phyloP scores from a whole-genome alignment of 1,284 basidiomycete genomes.

The Neonothopanus nambi region DNA sequence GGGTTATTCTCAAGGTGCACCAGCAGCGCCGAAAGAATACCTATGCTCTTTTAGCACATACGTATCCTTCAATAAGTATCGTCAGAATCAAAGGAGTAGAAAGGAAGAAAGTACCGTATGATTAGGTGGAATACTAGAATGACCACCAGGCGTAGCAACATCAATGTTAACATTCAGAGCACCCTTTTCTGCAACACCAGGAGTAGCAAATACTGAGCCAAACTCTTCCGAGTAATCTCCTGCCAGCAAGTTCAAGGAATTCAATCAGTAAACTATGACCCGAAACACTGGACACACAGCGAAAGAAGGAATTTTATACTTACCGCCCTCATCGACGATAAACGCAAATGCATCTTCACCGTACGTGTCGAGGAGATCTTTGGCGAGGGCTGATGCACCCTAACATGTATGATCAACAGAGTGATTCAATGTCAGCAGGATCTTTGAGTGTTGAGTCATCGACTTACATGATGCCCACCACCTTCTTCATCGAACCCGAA shows the following conservation, averaged over 20 bases:
- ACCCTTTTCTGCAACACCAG: constrained; percentile 70
- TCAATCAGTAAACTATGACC: too few relatives aligned
- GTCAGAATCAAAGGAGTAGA: background rate
- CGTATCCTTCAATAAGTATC: background rate
- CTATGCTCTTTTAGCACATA: constrained; percentile 55
- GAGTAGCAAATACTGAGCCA: constrained; percentile 48
- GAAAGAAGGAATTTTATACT: background rate
- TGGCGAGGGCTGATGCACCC: constrained; percentile 47
- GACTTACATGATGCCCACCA: constrained; percentile 43
- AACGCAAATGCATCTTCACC: constrained; percentile 61
- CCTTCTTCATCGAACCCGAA: constrained; percentile 79
- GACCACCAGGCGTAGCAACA: constrained; percentile 62
- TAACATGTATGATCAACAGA: background rate
- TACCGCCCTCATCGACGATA: constrained; percentile 59
- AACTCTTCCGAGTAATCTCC: constrained; percentile 37
- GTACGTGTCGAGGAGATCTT: constrained; percentile 51
- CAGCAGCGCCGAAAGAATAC: constrained; percentile 56
- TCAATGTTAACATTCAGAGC: constrained; percentile 55
- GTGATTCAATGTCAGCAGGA: background rate
- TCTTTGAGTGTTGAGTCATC: too few relatives aligned
- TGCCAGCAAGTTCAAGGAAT: constrained; percentile 19
- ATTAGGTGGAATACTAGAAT: constrained; percentile 64
- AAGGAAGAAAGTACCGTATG: constrained; percentile 42
- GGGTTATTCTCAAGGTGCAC: constrained; percentile 48
- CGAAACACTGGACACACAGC: too few relatives aligned